Evolutionary conservation across 768 basidiomycete genomes (phyloP).

Genomic region (Pholiota conissans): DNA sequence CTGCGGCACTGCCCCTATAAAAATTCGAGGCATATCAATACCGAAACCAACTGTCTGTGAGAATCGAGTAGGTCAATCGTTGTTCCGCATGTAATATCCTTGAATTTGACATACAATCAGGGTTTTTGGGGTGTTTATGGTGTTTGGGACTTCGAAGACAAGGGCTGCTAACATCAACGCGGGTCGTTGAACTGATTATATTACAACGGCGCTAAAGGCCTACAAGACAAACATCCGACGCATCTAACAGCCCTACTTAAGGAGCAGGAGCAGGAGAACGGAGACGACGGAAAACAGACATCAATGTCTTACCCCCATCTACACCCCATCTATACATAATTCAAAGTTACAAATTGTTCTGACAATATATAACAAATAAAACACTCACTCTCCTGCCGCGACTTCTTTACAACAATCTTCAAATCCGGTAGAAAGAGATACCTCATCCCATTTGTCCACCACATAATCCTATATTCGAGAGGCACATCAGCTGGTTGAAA

Average conservation of each 20-base stretch:
- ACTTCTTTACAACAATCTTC: slow-evolving; percentile 72
- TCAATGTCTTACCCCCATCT: slow-evolving; percentile 69
- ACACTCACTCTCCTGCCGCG: slow-evolving; percentile 68
- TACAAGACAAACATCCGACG: background rate
- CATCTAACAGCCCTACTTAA: too few relatives aligned
- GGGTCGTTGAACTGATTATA: background rate
- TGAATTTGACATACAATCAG: slow-evolving; percentile 18
- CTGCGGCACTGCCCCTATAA: slow-evolving; percentile 30
- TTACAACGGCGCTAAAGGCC: background rate
- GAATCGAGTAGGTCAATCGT: slow-evolving; percentile 21
- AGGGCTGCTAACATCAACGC: background rate
- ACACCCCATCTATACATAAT: slow-evolving; percentile 56
- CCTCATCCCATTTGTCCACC: slow-evolving; percentile 75
- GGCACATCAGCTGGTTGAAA: background rate
- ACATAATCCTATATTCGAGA: slow-evolving; percentile 57
- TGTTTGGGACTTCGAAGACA: slow-evolving; percentile 32
- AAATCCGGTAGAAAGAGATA: slow-evolving; percentile 62
- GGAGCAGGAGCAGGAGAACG: slow-evolving; percentile 56
- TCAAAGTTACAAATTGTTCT: background rate
- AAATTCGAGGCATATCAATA: slow-evolving; percentile 21
- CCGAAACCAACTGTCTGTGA: slow-evolving; percentile 27
- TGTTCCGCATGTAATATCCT: background rate
- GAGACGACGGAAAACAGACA: slow-evolving; percentile 64
- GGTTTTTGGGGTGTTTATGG: slow-evolving; percentile 33
- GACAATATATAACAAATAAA: background rate